These are phyloP conservation scores for Fraxinus ornus DNA, from an alignment of 305 asterid species.

Conservation along the genomic window DNA sequence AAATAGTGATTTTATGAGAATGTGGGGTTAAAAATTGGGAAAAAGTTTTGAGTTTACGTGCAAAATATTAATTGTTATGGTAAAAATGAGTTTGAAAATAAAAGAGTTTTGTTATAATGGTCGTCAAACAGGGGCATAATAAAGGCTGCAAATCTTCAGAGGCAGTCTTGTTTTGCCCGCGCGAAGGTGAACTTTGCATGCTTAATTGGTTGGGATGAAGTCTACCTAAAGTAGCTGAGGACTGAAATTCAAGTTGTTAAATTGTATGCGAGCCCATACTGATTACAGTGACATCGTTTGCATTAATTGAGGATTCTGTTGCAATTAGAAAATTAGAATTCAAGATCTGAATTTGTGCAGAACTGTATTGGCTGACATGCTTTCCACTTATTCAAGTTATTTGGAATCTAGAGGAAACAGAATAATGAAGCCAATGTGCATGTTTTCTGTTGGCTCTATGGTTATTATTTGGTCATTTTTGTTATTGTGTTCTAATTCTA, in stretches of 20 bases:
- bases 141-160: not conserved
- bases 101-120: not conserved
- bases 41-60: not conserved
- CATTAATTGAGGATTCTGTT: not conserved
- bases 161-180: not conserved
- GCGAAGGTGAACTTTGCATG: not conserved
- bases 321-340: not conserved
- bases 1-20: no score
- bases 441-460: not conserved
- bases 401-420: not conserved
- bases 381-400: not conserved
- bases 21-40: not conserved
- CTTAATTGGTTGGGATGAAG: not conserved
- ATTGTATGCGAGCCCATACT: not conserved
- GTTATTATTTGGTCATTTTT: slow-evolving; percentile 6
- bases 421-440: slow-evolving; percentile 8
- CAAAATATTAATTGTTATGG: not conserved
- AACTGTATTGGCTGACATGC: not conserved
- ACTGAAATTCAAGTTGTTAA: not conserved
- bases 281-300: not conserved
- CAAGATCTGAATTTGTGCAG: not conserved
- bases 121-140: not conserved
- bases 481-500: slow-evolving; percentile 1
- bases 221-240: slow-evolving; percentile 1
- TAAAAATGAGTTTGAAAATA: not conserved